A percentile compares a stretch with the other conserved stretches of the same genome.
Conservation (phyloP, 2,329 filamentous ascomycete genomes). For the Aspergillus cejpii region DNA sequence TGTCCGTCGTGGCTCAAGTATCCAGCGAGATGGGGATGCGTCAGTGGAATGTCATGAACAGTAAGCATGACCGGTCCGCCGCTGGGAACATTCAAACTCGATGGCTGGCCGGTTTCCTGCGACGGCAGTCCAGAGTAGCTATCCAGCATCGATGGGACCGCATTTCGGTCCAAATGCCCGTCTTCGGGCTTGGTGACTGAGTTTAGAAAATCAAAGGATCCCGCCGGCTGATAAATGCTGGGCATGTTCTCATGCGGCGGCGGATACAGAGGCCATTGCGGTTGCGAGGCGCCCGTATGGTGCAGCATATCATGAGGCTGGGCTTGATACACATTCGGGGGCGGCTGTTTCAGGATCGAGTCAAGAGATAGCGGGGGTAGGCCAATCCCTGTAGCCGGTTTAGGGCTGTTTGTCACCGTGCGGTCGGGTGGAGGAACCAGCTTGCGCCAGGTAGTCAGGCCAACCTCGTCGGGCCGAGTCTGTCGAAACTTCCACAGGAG, state of each 20-base stretch:
- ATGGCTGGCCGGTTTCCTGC: conserved; percentile 28
- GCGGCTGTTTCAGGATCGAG: conserved; percentile 28
- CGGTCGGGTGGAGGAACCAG: conserved; percentile 36
- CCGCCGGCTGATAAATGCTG: conserved; percentile 30
- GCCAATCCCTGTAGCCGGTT: conserved; percentile 27
- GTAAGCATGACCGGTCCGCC: conserved; percentile 30
- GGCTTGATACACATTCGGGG: conserved; percentile 29
- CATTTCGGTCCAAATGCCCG: conserved; percentile 28
- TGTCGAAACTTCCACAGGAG: conserved; percentile 45
- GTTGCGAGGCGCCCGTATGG: conserved; percentile 24
- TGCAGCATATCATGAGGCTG: conserved; percentile 31
- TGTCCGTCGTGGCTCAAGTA: conserved; percentile 33
- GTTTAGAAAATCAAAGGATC: conserved; percentile 31
- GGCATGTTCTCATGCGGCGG: conserved; percentile 30
- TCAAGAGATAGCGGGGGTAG: conserved; percentile 35
- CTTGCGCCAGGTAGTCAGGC: conserved; percentile 42
- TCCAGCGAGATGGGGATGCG: conserved; percentile 25
- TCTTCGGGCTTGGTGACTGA: conserved; percentile 33
- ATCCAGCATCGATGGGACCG: conserved; percentile 33
- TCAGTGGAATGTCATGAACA: conserved; percentile 31
- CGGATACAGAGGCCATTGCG: conserved; percentile 34
- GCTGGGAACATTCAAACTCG: conserved; percentile 24
- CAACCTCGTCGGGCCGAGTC: conserved; percentile 35
- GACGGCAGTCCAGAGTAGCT: conserved; percentile 28
- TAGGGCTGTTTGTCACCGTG: conserved; percentile 34